Base-by-base conservation (phyloP, 257 asterid genomes). In the Anisodus tanguticus region DNA sequence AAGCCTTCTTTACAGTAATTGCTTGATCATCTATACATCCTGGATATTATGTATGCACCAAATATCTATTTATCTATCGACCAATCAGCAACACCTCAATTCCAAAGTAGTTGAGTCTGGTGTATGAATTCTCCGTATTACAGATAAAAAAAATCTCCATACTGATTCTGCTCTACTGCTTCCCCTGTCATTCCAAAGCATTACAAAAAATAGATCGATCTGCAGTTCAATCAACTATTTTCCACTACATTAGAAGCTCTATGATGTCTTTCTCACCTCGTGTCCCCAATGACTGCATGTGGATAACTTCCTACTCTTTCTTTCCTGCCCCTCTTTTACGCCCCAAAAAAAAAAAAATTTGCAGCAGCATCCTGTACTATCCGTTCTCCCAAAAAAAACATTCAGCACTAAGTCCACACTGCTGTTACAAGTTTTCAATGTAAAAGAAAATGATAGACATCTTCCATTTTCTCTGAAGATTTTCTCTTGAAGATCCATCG, bases 201-300 rank as follows among this genome's bases (percentile, higher is more conserved):
- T 31, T 64, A 22, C 70, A 64, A 64, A 63, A 26, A 64, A 10
- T 26, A 64, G 8, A 26, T 67, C 10, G 19, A 67, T 67, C 47
- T 67, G 74, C 74, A 35, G 49, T 37, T 37, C 11, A 68, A 37
- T 37, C 51, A 37, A 15, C 77, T 3, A 51, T 39, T 37, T 68
- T 39, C 77, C 77, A 37, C 26, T 68, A 68, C 26, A 68, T 37
- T 68, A 37, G 51, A 68, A 68, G 77, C 22, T 15, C 7, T 37
- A 68, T 39, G 77, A 68, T 37, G 77, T 68, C 77, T 68, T 68
- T 39, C 77, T 68, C 77, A 68, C 53, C 8, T 68, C 15, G 53
- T 68, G 51, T 16, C 77, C 26, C 59, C 13, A n/a, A 19, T 72
- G 80, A 47, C 79, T 71, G 57, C 58, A 71, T n/a, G 17, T 71